These are phyloP conservation scores for Clarkia xantiana DNA, from an alignment of 345 rosid species.

Conservation along the genomic window DNA sequence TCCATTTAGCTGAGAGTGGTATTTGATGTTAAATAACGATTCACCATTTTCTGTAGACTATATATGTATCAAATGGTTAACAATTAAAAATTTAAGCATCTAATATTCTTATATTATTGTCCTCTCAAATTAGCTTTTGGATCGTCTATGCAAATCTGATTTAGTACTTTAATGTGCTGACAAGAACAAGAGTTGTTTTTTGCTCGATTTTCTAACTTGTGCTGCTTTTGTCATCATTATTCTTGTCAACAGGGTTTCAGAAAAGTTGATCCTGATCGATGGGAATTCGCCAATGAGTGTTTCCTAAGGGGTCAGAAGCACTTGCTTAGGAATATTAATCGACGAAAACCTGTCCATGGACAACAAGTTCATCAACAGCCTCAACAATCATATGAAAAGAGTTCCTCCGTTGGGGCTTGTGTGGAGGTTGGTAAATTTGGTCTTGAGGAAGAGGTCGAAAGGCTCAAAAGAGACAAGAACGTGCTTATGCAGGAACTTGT, in stretches of 20 bases:
- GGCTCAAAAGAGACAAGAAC: constrained; percentile 96
- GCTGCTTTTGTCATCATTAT: not conserved
- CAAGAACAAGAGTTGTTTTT: not conserved
- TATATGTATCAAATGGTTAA: too few species aligned
- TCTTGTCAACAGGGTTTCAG: constrained; percentile 65
- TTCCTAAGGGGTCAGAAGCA: constrained; percentile 92
- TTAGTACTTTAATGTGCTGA: too few species aligned
- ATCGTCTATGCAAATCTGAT: too few species aligned
- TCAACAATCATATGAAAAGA: constrained; percentile 52
- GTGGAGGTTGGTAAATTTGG: constrained; percentile 99
- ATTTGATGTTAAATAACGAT: not conserved
- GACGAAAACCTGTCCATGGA: constrained; percentile 82
- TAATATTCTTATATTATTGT: not conserved
- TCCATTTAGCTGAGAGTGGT: not conserved
- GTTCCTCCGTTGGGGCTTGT: constrained; percentile 68
- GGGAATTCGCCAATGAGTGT: constrained; percentile 96
- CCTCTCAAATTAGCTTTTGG: too few species aligned
- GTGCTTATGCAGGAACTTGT: constrained; percentile 98
- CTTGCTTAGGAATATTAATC: constrained; percentile 51
- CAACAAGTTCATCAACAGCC: constrained; percentile 41
- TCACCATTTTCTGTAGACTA: too few species aligned
- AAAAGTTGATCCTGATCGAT: constrained; percentile 93
- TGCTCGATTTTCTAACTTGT: not conserved
- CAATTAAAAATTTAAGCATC: not conserved
- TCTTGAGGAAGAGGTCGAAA: constrained; percentile 91